Percentiles rank a stretch among this genome's conserved stretches.
These are phyloP conservation scores for Phialocephala subalpina DNA, from an alignment of 2,329 filamentous ascomycete species.

Conservation along the genomic window DNA sequence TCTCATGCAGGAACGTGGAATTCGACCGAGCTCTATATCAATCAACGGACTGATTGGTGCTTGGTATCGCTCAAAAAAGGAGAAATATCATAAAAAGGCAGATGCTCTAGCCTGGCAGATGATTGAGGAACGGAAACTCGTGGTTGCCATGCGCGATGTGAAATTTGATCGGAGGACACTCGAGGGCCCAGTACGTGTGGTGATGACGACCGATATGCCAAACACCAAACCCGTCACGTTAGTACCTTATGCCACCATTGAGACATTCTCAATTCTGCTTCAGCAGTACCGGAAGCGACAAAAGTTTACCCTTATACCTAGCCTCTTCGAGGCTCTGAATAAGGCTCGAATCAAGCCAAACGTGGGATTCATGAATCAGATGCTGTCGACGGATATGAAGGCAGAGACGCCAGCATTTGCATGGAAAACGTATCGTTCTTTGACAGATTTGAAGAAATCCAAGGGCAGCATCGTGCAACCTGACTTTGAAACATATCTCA, in stretches of 20 bases:
- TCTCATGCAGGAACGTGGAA: conserved; percentile 75
- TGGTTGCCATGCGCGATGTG: conserved; percentile 57
- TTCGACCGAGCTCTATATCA: conserved; percentile 75
- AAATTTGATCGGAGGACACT: background rate
- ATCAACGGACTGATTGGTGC: conserved; percentile 84
- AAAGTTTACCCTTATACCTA: conserved; percentile 63
- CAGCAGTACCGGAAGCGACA: conserved; percentile 73
- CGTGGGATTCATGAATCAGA: conserved; percentile 81
- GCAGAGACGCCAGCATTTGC: conserved; percentile 32
- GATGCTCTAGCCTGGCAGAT: conserved; percentile 79
- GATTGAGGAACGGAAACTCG: conserved; percentile 72
- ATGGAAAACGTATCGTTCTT: conserved; percentile 37
- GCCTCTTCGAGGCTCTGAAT: conserved; percentile 68
- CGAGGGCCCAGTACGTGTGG: conserved; percentile 1
- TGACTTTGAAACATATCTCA: conserved; percentile 41
- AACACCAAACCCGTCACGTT: conserved; percentile 47
- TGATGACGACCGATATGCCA: conserved; percentile 26
- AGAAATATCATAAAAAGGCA: conserved; percentile 63
- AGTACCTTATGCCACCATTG: conserved; percentile 71
- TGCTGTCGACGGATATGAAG: conserved; percentile 59
- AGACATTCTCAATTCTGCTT: conserved; percentile 80
- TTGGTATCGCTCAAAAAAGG: conserved; percentile 72
- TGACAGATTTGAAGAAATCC: conserved; percentile 23
- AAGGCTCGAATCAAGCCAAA: conserved; percentile 72
- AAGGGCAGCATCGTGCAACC: conserved; percentile 33